These are phyloP conservation scores for Cicer bijugum DNA, from an alignment of 306 rosid genomes.

Conservation along the genomic window DNA sequence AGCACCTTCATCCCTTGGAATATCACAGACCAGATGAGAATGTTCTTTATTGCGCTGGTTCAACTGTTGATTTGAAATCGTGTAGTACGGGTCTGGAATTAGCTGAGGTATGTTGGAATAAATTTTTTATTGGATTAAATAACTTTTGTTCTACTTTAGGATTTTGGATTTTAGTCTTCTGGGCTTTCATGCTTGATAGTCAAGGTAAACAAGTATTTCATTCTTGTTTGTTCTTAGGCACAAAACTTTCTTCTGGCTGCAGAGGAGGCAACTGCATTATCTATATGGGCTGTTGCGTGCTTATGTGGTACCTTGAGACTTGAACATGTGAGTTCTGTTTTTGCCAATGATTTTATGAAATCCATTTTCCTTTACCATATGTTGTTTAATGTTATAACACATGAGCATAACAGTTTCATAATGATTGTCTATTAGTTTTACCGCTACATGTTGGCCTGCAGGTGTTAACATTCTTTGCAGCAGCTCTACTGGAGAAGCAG, in stretches of 20 bases:
- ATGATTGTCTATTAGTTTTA: constrained; percentile 40
- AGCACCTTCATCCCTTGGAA: constrained; percentile 57
- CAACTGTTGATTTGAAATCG: constrained; percentile 77
- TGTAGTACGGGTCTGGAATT: constrained; percentile 68
- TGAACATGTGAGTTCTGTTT: constrained; percentile 70
- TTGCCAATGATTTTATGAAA: constrained; percentile 18
- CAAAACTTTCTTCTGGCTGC: constrained; percentile 70
- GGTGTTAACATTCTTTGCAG: constrained; percentile 85
- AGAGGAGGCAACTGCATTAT: constrained; percentile 95
- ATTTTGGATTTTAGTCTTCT: constrained; percentile 34
- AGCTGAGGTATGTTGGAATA: constrained; percentile 72
- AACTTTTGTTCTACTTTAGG: constrained; percentile 28
- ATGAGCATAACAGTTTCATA: constrained; percentile 9
- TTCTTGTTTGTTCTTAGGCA: constrained; percentile 67
- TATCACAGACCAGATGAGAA: constrained; percentile 64
- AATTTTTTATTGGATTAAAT: constrained; percentile 30
- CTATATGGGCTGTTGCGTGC: constrained; percentile 93
- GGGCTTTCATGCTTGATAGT: constrained; percentile 7
- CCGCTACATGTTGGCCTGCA: constrained; percentile 46
- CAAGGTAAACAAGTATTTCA: constrained; percentile 19
- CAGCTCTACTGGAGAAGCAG: constrained; percentile 93
- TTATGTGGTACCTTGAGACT: constrained; percentile 95
- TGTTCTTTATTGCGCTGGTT: constrained; percentile 67
- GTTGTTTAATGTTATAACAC: too few relatives aligned
- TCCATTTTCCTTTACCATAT: constrained; percentile 30